Percentiles rank a stretch among this genome's conserved stretches.
These are phyloP conservation scores for Periconia digitata DNA, from an alignment of 2,329 filamentous ascomycete species.

Conservation along the genomic window DNA sequence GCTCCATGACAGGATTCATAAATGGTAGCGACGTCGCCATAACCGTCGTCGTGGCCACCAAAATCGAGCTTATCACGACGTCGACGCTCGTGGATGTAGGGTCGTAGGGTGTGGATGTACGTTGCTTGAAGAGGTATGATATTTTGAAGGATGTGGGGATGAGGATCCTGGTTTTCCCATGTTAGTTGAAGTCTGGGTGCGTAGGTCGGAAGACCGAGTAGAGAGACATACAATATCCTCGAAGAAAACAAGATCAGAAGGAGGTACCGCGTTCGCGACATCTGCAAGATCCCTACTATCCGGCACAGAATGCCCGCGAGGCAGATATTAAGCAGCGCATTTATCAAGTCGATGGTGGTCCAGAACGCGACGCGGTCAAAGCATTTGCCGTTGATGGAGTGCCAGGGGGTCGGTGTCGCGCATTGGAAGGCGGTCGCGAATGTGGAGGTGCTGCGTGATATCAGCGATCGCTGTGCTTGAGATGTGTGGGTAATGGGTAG, in stretches of 20 bases:
- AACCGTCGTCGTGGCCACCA: too few species aligned
- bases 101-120: too few species aligned
- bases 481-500: background rate
- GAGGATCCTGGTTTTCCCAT: too few species aligned
- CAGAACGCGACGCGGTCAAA: background rate
- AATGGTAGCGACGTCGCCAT: too few species aligned
- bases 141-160: background rate
- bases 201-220: too few species aligned
- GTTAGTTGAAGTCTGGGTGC: too few species aligned
- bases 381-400: background rate
- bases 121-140: too few species aligned
- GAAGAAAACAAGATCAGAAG: background rate
- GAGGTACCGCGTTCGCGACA: conserved; percentile 1
- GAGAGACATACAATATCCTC: background rate
- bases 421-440: background rate
- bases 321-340: background rate
- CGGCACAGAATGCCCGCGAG: background rate
- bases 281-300: background rate
- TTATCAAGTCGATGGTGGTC: background rate
- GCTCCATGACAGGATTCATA: too few species aligned
- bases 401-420: background rate
- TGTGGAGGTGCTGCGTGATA: background rate
- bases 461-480: background rate
- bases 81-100: too few species aligned
- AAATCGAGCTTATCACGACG: too few species aligned